Conservation (phyloP, 2,329 filamentous ascomycete genomes). For the Gaeumannomyces sp. region DNA sequence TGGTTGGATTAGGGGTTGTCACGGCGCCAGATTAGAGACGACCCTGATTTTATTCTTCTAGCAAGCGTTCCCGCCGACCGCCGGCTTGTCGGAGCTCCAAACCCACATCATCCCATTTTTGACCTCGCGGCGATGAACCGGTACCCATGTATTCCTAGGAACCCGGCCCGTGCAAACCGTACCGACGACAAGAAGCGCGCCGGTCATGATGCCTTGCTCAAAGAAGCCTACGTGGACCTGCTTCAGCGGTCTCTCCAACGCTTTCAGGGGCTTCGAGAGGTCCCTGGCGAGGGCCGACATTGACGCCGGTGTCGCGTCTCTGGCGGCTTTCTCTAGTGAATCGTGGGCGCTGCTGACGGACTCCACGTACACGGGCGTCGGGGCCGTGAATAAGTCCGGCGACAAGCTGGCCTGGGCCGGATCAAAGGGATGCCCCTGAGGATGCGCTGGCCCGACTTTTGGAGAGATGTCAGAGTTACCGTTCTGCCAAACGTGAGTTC, state of each 20-base stretch:
- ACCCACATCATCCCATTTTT: background rate
- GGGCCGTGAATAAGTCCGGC: constrained; percentile 1
- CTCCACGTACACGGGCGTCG: constrained; percentile 5
- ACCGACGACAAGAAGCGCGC: background rate
- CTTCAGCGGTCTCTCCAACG: background rate
- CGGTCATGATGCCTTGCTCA: constrained; percentile 7
- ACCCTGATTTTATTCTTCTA: no score
- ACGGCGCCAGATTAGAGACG: no score
- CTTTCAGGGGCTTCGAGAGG: background rate
- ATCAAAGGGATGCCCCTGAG: background rate
- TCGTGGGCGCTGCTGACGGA: background rate
- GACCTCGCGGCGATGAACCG: background rate
- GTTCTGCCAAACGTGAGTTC: no score
- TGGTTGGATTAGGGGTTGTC: no score
- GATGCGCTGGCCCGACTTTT: background rate
- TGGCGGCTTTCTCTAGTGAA: background rate
- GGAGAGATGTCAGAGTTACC: background rate
- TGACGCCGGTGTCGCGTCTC: background rate
- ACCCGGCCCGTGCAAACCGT: background rate
- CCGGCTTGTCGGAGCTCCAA: no score
- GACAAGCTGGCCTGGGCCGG: background rate
- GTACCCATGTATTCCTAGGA: background rate
- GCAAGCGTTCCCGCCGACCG: no score
- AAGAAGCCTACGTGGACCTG: constrained; percentile 1
- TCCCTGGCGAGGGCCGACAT: background rate